Conservation (phyloP, 129 eudicot species). For the Flaveria ramosissima region DNA sequence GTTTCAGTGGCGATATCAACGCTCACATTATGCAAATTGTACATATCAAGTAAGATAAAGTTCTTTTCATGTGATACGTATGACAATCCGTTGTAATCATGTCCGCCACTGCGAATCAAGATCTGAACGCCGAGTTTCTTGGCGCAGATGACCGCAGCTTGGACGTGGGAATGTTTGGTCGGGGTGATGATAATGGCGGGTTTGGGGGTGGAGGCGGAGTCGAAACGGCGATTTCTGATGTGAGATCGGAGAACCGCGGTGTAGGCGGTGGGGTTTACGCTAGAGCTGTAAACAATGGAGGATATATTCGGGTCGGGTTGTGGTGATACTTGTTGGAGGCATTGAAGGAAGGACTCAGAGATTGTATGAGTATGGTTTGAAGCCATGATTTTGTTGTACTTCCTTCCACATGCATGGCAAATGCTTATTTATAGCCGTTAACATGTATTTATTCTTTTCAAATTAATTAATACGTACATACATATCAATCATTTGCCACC, state of each 20-base stretch:
- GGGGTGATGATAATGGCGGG: conserved; percentile 29
- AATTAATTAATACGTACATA: too few relatives aligned
- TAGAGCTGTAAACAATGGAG: conserved; percentile 19
- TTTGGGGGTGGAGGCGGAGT: conserved; percentile 19
- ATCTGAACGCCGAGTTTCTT: conserved; percentile 22
- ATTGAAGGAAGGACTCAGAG: conserved; percentile 8
- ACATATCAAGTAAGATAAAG: conserved; percentile 23
- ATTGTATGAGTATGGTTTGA: neutral
- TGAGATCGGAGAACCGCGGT: conserved; percentile 12
- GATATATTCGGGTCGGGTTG: neutral
- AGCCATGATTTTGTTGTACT: neutral
- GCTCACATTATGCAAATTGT: neutral
- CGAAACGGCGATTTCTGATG: conserved; percentile 27
- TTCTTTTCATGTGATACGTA: conserved; percentile 22
- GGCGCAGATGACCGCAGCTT: conserved; percentile 18
- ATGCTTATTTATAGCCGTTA: too few relatives aligned
- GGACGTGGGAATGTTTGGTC: conserved; percentile 25
- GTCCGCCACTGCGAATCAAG: conserved; percentile 27
- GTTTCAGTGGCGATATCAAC: conserved; percentile 15
- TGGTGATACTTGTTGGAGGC: conserved; percentile 11
- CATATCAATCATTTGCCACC: too few relatives aligned
- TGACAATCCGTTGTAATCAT: conserved; percentile 20
- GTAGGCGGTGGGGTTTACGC: neutral
- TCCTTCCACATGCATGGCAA: too few relatives aligned
- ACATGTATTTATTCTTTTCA: too few relatives aligned